These are phyloP conservation scores for Oryza glaberrima DNA, from an alignment of 176 grass and related monocot species.

Conservation along the genomic window DNA sequence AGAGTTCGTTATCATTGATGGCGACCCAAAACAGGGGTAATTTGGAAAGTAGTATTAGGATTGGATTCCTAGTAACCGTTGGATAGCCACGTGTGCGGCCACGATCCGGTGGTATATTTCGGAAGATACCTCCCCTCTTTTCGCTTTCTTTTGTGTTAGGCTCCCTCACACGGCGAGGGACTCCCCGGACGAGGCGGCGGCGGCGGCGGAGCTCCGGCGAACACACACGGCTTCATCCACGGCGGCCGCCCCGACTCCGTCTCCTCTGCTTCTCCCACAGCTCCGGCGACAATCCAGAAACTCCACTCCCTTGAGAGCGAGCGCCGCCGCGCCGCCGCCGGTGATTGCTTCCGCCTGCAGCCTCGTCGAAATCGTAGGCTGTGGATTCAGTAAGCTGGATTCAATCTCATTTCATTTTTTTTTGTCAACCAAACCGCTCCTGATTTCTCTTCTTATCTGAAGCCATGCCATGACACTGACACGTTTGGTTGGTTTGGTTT, in stretches of 20 bases:
- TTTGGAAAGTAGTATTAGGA: neutral
- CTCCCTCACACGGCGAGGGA: neutral
- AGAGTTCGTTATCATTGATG: no score
- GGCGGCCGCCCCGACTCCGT: no score
- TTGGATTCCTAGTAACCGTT: neutral
- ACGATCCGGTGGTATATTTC: neutral
- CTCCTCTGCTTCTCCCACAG: neutral
- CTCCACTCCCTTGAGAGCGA: neutral
- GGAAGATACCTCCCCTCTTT: neutral
- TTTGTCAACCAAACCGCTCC: neutral
- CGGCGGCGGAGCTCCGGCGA: no score
- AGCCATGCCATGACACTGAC: slow-evolving; percentile 16
- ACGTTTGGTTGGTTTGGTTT: neutral
- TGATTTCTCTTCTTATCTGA: neutral
- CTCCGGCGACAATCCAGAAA: neutral
- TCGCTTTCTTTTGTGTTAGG: neutral
- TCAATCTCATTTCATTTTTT: neutral
- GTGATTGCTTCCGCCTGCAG: neutral
- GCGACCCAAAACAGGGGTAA: neutral
- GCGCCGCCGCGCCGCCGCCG: neutral
- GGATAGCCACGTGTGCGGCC: neutral
- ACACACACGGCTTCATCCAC: neutral
- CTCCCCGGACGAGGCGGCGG: no score
- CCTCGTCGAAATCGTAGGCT: neutral
- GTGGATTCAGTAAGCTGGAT: neutral